Conservation (phyloP, 805 yeast genomes). For the Candida loeiensis region DNA sequence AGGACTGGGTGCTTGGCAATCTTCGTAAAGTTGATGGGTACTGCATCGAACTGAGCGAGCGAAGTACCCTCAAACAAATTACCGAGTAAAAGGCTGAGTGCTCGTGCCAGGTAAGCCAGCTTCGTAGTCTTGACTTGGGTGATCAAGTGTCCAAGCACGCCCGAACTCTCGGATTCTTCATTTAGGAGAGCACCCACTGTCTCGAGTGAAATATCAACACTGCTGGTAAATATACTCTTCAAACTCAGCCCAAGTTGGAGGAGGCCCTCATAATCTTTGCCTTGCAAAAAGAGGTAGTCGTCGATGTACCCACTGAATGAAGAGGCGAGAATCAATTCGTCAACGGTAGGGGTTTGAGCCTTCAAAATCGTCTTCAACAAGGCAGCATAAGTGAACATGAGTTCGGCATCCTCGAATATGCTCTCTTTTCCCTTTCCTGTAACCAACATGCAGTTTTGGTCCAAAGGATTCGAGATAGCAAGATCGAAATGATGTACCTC, state of each 20-base stretch:
- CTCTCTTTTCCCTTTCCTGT: constrained; percentile 2
- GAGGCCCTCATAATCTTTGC: constrained; percentile 1
- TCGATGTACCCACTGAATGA: constrained; percentile 19
- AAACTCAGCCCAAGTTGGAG: constrained; percentile 1
- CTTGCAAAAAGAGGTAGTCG: constrained; percentile 18
- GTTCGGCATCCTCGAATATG: constrained; percentile 1
- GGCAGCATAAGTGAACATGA: constrained; percentile 11
- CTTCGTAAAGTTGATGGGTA: constrained; percentile 27
- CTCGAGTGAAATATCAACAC: neutral
- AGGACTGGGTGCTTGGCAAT: constrained; percentile 30
- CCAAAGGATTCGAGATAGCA: constrained; percentile 47
- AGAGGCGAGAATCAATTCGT: constrained; percentile 8
- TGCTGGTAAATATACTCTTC: neutral
- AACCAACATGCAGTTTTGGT: constrained; percentile 34
- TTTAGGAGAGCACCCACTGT: neutral
- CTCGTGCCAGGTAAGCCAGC: constrained; percentile 11
- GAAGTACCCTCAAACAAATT: constrained; percentile 14
- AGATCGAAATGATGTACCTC: constrained; percentile 30
- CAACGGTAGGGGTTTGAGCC: no score
- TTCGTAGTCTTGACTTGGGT: neutral
- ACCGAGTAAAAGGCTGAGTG: constrained; percentile 8
- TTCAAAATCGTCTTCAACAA: no score
- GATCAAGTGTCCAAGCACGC: neutral
- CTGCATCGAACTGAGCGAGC: constrained; percentile 16
- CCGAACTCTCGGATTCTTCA: neutral